Conservation (phyloP, 108 stramenopile species). For the Skeletonema marinoi region DNA sequence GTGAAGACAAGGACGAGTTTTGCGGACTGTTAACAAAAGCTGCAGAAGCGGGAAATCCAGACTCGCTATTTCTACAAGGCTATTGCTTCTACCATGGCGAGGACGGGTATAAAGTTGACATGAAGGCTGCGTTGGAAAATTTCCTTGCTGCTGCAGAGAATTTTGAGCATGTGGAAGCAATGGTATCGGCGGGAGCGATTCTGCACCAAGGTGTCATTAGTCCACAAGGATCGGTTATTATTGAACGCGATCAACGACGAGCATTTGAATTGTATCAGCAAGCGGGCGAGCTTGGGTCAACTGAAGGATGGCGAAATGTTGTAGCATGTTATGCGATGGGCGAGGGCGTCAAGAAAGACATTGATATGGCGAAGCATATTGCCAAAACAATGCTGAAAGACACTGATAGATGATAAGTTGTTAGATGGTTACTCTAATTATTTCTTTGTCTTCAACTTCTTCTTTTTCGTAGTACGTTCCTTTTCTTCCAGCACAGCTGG, state of each 20-base stretch:
- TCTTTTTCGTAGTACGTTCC: slow-evolving; percentile 11
- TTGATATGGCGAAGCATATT: slow-evolving; percentile 79
- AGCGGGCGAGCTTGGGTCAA: slow-evolving; percentile 80
- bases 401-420: slow-evolving; percentile 4
- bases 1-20: slow-evolving; percentile 56
- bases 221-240: slow-evolving; percentile 29
- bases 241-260: slow-evolving; percentile 56
- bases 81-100: slow-evolving; percentile 66
- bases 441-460: slow-evolving; percentile 39
- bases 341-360: slow-evolving; percentile 73
- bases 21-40: slow-evolving; percentile 49
- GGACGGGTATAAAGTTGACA: slow-evolving; percentile 63
- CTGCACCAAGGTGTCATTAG: slow-evolving; percentile 50
- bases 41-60: slow-evolving; percentile 55
- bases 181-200: slow-evolving; percentile 81
- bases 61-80: slow-evolving; percentile 73
- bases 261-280: slow-evolving; percentile 85
- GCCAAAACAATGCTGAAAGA: slow-evolving; percentile 77
- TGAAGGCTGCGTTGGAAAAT: slow-evolving; percentile 54
- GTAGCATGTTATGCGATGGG: slow-evolving; percentile 80
- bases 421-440: background rate
- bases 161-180: slow-evolving; percentile 72
- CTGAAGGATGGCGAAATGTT: slow-evolving; percentile 86
- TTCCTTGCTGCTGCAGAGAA: slow-evolving; percentile 67
- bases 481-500: background rate